A percentile compares a stretch with the other conserved stretches of the same genome.
Conservation (phyloP, 441 rosid species). For the Dalechampia spathulata region DNA sequence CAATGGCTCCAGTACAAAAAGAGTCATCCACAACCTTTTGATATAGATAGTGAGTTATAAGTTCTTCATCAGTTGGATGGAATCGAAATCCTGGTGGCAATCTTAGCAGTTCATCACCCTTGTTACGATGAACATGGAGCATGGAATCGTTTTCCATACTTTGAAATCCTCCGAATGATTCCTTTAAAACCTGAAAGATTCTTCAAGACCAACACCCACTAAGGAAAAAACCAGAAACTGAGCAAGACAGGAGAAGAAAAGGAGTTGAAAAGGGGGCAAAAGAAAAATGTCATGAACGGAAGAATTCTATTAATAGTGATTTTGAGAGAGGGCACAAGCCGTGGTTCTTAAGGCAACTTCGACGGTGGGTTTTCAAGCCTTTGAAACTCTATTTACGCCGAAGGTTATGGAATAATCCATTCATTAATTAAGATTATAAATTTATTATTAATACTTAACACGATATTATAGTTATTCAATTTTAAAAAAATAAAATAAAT, state of each 20-base stretch:
- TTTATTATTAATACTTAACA: conserved; percentile 1
- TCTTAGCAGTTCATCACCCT: conserved; percentile 49
- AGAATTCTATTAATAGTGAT: conserved; percentile 35
- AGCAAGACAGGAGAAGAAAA: not conserved
- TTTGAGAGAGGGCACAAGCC: conserved; percentile 32
- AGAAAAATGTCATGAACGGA: conserved; percentile 11
- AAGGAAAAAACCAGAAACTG: not conserved
- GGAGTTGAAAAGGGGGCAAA: conserved; percentile 15
- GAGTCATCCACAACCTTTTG: conserved; percentile 49
- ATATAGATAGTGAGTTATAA: conserved; percentile 63
- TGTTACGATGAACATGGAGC: not conserved
- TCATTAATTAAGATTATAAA: not conserved
- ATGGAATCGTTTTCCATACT: conserved; percentile 36
- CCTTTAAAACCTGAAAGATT: too few relatives aligned
- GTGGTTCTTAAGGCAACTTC: conserved; percentile 51
- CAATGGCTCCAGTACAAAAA: conserved; percentile 65
- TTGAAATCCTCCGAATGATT: too few relatives aligned
- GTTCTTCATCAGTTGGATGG: conserved; percentile 95
- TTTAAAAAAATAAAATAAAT: too few relatives aligned
- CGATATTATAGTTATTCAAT: too few relatives aligned
- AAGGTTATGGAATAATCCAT: not conserved
- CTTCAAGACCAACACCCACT: not conserved
- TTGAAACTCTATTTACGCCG: conserved; percentile 10
- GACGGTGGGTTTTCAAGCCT: conserved; percentile 24
- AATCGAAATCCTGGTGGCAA: conserved; percentile 93